These are phyloP conservation scores for Epithele typhae DNA, from an alignment of 768 basidiomycete genomes.

Conservation along the genomic window DNA sequence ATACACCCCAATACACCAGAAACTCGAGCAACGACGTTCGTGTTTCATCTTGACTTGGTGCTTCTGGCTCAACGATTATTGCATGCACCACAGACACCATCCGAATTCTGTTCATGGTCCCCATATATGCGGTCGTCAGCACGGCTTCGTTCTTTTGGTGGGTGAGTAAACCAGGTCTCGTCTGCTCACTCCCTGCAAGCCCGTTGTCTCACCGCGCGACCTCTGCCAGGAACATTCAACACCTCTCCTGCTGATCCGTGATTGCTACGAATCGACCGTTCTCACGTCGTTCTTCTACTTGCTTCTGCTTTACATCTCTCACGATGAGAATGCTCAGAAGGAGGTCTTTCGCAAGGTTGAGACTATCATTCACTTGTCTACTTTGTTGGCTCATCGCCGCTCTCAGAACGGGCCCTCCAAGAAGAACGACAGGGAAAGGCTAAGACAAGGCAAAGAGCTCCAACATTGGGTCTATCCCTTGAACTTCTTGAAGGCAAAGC, in stretches of 20 bases:
- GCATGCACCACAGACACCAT: slow-evolving; percentile 64
- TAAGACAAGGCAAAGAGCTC: slow-evolving; percentile 39
- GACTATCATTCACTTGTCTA: neutral
- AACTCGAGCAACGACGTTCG: slow-evolving; percentile 66
- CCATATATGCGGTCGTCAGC: slow-evolving; percentile 66
- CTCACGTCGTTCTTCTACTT: slow-evolving; percentile 78
- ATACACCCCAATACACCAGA: slow-evolving; percentile 33
- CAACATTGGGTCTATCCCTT: slow-evolving; percentile 71
- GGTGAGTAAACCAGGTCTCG: slow-evolving; percentile 34
- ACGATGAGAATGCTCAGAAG: slow-evolving; percentile 56
- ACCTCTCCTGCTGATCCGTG: slow-evolving; percentile 63
- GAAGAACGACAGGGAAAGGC: slow-evolving; percentile 43
- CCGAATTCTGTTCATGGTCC: slow-evolving; percentile 74
- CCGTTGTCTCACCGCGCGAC: neutral
- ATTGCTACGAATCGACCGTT: slow-evolving; percentile 73
- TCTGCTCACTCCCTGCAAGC: neutral
- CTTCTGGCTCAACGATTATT: neutral
- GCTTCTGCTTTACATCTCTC: slow-evolving; percentile 65
- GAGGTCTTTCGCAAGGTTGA: slow-evolving; percentile 48
- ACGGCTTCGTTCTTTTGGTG: slow-evolving; percentile 69
- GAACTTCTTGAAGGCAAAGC: slow-evolving; percentile 57
- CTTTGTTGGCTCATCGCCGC: too few relatives aligned
- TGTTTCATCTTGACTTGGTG: neutral
- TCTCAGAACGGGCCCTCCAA: slow-evolving; percentile 46
- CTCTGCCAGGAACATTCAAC: slow-evolving; percentile 61